Evolutionary conservation across 106 monocot species (phyloP), one percentile per base, ranked within the genome.

Genomic region (Triglochin maritima): DNA sequence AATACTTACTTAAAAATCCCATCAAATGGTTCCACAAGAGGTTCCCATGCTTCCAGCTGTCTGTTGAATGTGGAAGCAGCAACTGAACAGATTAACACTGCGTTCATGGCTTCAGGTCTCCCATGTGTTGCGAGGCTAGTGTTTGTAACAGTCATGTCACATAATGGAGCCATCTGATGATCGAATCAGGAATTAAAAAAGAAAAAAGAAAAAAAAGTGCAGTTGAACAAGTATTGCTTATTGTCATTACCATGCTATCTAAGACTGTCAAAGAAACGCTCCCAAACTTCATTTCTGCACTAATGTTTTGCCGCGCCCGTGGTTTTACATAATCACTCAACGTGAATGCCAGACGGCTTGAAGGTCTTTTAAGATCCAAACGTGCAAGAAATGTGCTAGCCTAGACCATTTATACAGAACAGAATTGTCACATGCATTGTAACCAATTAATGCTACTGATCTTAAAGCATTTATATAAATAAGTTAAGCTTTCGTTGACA

Each of bases 1-100:
- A n/a, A n/a, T n/a, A n/a, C 3, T 76, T 84, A 96, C 96, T 96
- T 96, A 69, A 96, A 96, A 69, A 96, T 96, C 17, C 90, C 96
- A 84, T 96, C 96, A 71, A 91, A 91, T 64, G 96, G 91, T 73
- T 96, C 96, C 71, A 96, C 74, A 74, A 96, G 80, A 72, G 96
- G 96, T 60, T 96, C 96, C 96, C 96, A 96, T 71, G 88, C 79
- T 88, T 91, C 85, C 60, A 96, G 67, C 66, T 86, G 90, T 80
- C 86, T 83, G 49, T 96, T 96, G 74, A 96, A 96, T 71, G 96
- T 86, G 46, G 96, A 96, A 69, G 96, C 85, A 72, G 96, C 85
- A 80, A 96, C 72, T 57, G 96, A 96, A 79, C 90, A 96, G 46
- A 96, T 80, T 5, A 96, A 68, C 11, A 88, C 88, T 46, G 91